Conservation (phyloP, 495 filamentous ascomycete species). For the Haplographium delicatum region DNA sequence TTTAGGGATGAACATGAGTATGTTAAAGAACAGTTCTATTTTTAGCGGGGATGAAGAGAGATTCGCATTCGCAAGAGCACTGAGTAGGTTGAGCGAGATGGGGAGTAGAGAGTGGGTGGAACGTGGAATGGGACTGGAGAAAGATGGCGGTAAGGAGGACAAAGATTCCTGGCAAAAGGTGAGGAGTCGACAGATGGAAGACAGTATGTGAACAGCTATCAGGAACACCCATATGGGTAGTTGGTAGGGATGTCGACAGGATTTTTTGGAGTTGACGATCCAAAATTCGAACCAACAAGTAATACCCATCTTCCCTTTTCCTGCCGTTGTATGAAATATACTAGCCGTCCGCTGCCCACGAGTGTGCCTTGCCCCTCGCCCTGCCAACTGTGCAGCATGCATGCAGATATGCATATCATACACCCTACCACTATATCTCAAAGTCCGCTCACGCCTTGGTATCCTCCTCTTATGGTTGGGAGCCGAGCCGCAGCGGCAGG, state of each 20-base stretch:
- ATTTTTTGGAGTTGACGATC: too few species aligned
- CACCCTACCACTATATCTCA: too few species aligned
- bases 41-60: slow-evolving; percentile 95
- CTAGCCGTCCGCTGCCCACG: too few species aligned
- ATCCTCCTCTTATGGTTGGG: too few species aligned
- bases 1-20: slow-evolving; percentile 76
- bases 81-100: slow-evolving; percentile 87
- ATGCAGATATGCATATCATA: too few species aligned
- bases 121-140: slow-evolving; percentile 64
- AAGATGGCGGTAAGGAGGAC: slow-evolving; percentile 54
- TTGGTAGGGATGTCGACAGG: too few species aligned
- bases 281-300: too few species aligned
- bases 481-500: too few species aligned
- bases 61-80: slow-evolving; percentile 88
- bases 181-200: slow-evolving; percentile 63
- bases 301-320: neutral
- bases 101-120: slow-evolving; percentile 93
- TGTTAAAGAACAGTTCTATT: slow-evolving; percentile 78
- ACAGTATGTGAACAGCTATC: slow-evolving; percentile 70
- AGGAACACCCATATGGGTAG: too few species aligned
- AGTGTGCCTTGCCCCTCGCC: too few species aligned
- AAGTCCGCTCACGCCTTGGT: too few species aligned
- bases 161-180: slow-evolving; percentile 60
- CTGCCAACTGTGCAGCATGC: too few species aligned
- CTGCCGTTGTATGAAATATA: neutral